phyloP scores from a whole-genome alignment of 2,329 filamentous ascomycete genomes.

The Fusarium ambrosium region DNA sequence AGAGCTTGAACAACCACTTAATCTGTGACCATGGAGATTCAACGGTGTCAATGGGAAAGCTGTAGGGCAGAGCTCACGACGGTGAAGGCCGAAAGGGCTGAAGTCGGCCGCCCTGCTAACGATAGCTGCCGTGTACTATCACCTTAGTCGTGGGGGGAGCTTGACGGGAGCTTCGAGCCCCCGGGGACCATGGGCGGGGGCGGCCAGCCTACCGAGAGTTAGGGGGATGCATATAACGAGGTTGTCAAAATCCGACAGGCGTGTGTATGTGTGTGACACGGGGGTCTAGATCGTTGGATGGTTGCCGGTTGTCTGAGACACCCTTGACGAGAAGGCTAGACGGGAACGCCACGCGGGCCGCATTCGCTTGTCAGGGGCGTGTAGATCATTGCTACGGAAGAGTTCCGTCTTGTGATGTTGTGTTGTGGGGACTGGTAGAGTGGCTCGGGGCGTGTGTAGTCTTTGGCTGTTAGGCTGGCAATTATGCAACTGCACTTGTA shows the following conservation, averaged over 20 bases:
- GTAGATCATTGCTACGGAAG: constrained; percentile 2
- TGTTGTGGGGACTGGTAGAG: background rate
- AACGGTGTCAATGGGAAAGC: background rate
- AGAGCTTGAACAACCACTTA: background rate
- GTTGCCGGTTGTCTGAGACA: constrained; percentile 20
- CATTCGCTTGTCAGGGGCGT: constrained; percentile 5
- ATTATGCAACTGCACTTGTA: background rate
- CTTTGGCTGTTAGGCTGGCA: background rate
- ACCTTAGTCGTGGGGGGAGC: background rate
- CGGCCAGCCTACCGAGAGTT: background rate
- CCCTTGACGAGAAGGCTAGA: background rate
- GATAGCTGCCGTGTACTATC: constrained; percentile 5
- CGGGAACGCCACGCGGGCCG: constrained; percentile 16
- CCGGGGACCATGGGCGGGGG: background rate
- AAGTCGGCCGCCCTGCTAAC: constrained; percentile 13
- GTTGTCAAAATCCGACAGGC: background rate
- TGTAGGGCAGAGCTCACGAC: background rate
- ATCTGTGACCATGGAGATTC: background rate
- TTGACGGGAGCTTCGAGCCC: background rate
- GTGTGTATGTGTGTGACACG: background rate
- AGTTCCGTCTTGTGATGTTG: background rate
- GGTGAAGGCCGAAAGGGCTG: constrained; percentile 8
- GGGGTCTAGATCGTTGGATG: constrained; percentile 11
- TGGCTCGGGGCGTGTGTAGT: background rate
- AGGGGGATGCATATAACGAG: background rate